Evolutionary conservation across 257 asterid genomes (phyloP), one percentile per base, ranked within the genome.

Genomic region (Solanum virginianum): DNA sequence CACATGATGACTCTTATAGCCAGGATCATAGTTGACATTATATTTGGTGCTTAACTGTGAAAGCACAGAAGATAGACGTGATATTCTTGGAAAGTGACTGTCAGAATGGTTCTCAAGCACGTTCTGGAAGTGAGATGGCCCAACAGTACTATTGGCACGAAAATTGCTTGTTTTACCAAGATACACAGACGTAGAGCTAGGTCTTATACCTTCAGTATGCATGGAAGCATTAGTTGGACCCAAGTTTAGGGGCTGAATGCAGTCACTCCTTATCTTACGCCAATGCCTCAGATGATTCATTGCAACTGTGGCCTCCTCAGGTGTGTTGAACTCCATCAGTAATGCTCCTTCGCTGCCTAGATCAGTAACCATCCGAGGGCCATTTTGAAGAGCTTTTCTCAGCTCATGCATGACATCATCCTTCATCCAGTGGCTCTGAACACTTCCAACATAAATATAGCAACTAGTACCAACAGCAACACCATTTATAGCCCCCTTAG

Each of bases 371-470:
- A 89, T 87, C 80, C 93, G 93, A 75, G 98, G 98, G 63, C 92
- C 95, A 85, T 90, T 93, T 83, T 91, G 91, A 84, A 94, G 92
- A 71, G 89, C 90, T 86, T 94, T 91, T 39, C 89, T 89, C 74
- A 93, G 91, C 90, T 94, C 99, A 84, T 90, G 93, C 89, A 95
- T 80, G 85, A 94, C 89, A 86, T 93, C 97, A 88, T 95, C 99
- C 89, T 93, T 95, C 63, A 91, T 94, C 99, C 97, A 91, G 84
- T 87, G 90, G 89, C 89, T 92, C 68, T 94, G 86, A 87, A 95
- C 91, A 88, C 89, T 90, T 82, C 97, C 98, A 88, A 95, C 85
- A 51, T 94, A 95, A 86, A 95, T 93, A 93, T 90, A 92, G 88
- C 93, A 90, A 86, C 95, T 92, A 77, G 92, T 91, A 85, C 98